These are phyloP conservation scores for Solanum okadae DNA, from an alignment of 257 asterid species.

Conservation along the genomic window DNA sequence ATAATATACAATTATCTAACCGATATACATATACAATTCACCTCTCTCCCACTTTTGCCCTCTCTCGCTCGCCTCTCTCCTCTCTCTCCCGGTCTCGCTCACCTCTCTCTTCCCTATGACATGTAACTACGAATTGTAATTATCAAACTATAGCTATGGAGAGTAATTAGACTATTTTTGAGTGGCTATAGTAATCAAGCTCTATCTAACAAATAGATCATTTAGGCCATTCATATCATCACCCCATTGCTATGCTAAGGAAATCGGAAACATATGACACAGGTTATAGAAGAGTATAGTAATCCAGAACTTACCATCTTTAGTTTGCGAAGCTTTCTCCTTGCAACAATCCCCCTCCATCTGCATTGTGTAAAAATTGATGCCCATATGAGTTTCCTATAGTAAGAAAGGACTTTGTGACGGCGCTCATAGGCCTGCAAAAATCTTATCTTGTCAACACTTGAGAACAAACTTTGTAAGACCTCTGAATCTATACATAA, in stretches of 20 bases:
- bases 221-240: background rate
- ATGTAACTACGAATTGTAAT: too few relatives aligned
- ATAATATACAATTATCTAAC: too few relatives aligned
- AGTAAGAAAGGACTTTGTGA: conserved; percentile 59
- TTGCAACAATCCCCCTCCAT: conserved; percentile 80
- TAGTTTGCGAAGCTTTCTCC: conserved; percentile 73
- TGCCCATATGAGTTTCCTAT: conserved; percentile 64
- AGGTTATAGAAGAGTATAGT: background rate
- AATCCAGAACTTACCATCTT: conserved; percentile 53
- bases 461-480: background rate
- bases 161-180: too few relatives aligned
- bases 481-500: conserved; percentile 8
- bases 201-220: background rate
- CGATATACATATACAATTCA: too few relatives aligned
- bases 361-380: conserved; percentile 66
- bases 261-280: background rate
- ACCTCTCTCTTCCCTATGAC: too few relatives aligned
- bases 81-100: too few relatives aligned
- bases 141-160: too few relatives aligned
- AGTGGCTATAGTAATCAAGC: background rate
- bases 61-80: too few relatives aligned
- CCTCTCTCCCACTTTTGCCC: too few relatives aligned
- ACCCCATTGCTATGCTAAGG: background rate
- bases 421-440: conserved; percentile 85
- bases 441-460: conserved; percentile 13